A percentile compares a stretch with the other conserved stretches of the same genome.
Conservation (phyloP, 2,329 filamentous ascomycete genomes). For the Paecilomyces niveus region DNA sequence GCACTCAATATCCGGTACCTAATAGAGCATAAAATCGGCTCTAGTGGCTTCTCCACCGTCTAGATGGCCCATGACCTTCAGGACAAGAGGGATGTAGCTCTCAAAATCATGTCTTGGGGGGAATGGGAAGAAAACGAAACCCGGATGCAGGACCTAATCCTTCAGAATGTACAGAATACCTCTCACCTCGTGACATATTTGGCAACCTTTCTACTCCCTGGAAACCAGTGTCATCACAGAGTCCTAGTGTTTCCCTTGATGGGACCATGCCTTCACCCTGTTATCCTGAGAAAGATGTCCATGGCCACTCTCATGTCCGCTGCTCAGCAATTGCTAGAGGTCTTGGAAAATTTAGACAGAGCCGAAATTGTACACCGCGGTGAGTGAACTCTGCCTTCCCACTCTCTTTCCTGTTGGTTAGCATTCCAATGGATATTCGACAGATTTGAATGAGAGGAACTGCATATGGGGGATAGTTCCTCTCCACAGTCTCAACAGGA, state of each 20-base stretch:
- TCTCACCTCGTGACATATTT: constrained; percentile 14
- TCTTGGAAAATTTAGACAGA: constrained; percentile 17
- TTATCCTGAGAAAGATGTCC: constrained; percentile 6
- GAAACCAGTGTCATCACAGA: constrained; percentile 9
- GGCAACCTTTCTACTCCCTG: constrained; percentile 12
- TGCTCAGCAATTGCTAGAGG: constrained; percentile 18
- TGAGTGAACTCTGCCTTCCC: constrained; percentile 5
- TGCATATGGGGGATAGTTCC: constrained; percentile 21
- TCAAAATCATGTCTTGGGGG: constrained; percentile 16
- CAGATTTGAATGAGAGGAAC: constrained; percentile 21
- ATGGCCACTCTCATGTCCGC: constrained; percentile 20
- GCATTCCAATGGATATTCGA: constrained; percentile 7
- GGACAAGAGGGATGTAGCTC: constrained; percentile 13
- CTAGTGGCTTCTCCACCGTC: constrained; percentile 16
- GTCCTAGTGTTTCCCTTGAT: constrained; percentile 16
- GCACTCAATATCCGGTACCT: constrained; percentile 16
- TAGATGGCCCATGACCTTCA: constrained; percentile 19
- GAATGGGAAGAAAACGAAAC: constrained; percentile 12
- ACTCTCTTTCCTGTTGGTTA: neutral
- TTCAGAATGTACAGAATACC: constrained; percentile 10
- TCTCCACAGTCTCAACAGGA: constrained; percentile 14
- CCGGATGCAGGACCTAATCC: constrained; percentile 14
- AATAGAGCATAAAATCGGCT: constrained; percentile 18
- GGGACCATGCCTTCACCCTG: constrained; percentile 12
- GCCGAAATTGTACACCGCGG: constrained; percentile 21